Evolutionary conservation across 1,139 yeast genomes (phyloP), one percentile per base, ranked within the genome.

Genomic region (Saccharomyces pastorianus): DNA sequence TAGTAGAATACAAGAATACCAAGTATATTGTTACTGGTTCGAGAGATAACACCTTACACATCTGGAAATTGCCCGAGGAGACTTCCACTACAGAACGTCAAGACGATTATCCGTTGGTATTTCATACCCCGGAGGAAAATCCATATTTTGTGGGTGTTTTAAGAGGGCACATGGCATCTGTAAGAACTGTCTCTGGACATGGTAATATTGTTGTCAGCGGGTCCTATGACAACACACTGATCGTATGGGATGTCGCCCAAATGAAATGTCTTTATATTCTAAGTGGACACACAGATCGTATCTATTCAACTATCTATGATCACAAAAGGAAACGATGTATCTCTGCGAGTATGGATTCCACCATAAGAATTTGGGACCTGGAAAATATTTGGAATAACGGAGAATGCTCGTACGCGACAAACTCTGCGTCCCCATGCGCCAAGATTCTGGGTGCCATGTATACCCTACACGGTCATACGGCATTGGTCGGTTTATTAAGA

Each of bases 281-380:
- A 32, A 75, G 81, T 1, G 98, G 97, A 3, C 99, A 95, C 70
- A 80, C 82, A 13, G 95, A 90, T 62, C 80, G 88, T 58, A 95
- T 93, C 4, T 93, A 93, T 71, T 82, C 95, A 17, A 90, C 95
- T 0, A 88, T 90, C 2, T 76, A 89, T 63, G 96, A 93, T 67
- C 80, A 81, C 61, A 76, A 81, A 56, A 77, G 90, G 56, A 81
- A 84, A 64, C 76, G 93, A 48, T 91, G 98, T 65, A 86, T 88
- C 56, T 87, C 97, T 1, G 97, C 98, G 0, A 86, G 96, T 7
- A 84, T 90, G 85, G 99, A 93, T 69, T 81, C 89, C 61, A 82
- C 88, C 2, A 90, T 93, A 52, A 84, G 85, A 67, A 84, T 91
- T 28, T 93, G 99, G 99, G 91, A 90, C 68, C 75, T 91, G 52